phyloP scores from a whole-genome alignment of 495 filamentous ascomycete species.

The Talaromyces trachyspermus region DNA sequence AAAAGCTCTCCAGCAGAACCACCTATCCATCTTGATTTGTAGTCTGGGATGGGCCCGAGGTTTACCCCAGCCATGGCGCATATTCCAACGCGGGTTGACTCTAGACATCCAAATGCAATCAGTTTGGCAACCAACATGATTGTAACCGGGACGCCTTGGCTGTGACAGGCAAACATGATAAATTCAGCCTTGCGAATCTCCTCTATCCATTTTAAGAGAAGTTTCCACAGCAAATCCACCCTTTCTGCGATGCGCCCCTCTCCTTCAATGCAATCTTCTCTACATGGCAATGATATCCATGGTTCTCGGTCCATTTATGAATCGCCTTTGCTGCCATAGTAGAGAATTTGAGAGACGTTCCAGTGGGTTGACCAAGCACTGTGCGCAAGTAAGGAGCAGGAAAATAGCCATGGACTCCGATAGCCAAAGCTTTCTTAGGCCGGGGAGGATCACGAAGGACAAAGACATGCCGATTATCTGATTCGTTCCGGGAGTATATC shows the following conservation, averaged over 20 bases:
- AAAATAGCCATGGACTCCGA: constrained; percentile 92
- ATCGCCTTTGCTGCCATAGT: constrained; percentile 82
- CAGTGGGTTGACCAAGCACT: constrained; percentile 88
- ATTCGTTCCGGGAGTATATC: constrained; percentile 53
- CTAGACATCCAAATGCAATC: constrained; percentile 70
- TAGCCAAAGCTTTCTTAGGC: constrained; percentile 78
- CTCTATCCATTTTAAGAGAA: constrained; percentile 91
- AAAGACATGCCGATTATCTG: constrained; percentile 60
- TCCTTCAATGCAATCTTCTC: constrained; percentile 96
- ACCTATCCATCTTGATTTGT: constrained; percentile 75
- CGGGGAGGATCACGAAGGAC: constrained; percentile 60
- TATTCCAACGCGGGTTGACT: constrained; percentile 61
- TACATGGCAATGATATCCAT: constrained; percentile 59
- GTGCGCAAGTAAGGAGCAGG: constrained; percentile 76
- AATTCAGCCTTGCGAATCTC: constrained; percentile 82
- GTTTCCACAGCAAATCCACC: constrained; percentile 87
- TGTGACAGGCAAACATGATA: constrained; percentile 84
- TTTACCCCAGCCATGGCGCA: constrained; percentile 97
- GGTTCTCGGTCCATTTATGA: constrained; percentile 64
- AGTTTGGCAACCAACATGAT: constrained; percentile 91
- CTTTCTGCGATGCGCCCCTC: constrained; percentile 91
- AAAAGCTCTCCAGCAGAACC: constrained; percentile 89
- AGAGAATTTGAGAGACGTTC: constrained; percentile 89
- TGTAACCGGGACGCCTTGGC: constrained; percentile 88
- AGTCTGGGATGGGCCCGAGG: constrained; percentile 81